Base-by-base conservation (phyloP, 306 rosid species). In the Vigna nakashimae region DNA sequence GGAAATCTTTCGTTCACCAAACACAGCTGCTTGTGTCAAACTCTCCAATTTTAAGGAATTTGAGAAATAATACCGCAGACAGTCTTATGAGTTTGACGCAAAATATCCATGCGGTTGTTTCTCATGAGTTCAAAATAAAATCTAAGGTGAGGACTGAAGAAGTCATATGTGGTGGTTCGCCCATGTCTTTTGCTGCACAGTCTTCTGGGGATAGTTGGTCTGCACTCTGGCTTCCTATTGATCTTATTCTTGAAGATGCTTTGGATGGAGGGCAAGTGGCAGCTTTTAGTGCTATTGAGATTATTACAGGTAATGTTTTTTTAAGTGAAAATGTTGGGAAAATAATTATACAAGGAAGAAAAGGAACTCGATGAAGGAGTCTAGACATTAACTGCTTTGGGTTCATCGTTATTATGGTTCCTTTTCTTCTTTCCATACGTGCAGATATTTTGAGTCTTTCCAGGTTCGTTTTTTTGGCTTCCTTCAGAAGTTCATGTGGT, bases 161-260 rank as follows among this genome's bases (percentile, higher is more conserved):
- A 28, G 70, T 90, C 80, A 85, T 85, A 83, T 72, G 88, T 64
- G 66, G 87, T 80, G 84, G 88, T 49, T 84, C 89, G 30, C 83
- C 79, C 15, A 82, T 84, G 60, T 83, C 90, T 78, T 85, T 86
- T 74, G 78, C 87, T 43, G 81, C 73, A 55, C 93, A 87, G 75
- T 82, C 89, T 77, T 85, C 75, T 65, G 97, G 95, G 48, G 85
- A 83, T 84, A 83, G 76, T 82, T 88, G 86, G 83, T 91, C 98
- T 73, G 80, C 89, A 4, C 77, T 87, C 56, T 95, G 98, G 98
- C 91, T 95, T 88, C 98, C 98, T 58, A 79, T 95, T 73, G 98
- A 95, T 88, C 75, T 95, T 79, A 87, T 90, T 67, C 83, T 95
- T 79, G 97, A 95, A 85, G 96, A 95, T 85, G 90, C 93, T 55